phyloP scores from a whole-genome alignment of 2,329 filamentous ascomycete species.

The Fusarium miscanthi region DNA sequence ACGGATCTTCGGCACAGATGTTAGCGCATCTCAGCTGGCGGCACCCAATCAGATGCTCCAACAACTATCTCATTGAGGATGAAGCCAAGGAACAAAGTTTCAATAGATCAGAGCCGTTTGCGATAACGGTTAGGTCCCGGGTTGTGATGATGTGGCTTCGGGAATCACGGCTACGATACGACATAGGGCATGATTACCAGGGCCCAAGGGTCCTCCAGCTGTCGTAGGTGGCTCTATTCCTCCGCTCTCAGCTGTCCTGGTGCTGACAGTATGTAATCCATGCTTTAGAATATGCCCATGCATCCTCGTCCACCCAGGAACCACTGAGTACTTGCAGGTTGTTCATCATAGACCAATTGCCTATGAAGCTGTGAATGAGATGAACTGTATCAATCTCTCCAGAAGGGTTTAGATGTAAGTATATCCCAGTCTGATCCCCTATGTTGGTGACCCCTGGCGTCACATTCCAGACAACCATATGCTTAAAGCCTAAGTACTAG shows the following conservation, averaged over 20 bases:
- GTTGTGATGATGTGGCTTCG: background rate
- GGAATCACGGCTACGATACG: background rate
- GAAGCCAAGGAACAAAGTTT: background rate
- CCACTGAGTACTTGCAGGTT: accelerated
- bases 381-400: no score
- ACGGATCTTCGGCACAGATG: background rate
- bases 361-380: no score
- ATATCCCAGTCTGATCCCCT: no score
- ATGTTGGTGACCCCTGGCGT: background rate
- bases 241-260: background rate
- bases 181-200: background rate
- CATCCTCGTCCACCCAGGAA: no score
- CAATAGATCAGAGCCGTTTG: background rate
- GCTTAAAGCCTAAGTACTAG: background rate
- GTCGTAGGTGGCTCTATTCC: background rate
- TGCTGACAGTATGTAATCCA: no score
- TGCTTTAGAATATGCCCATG: no score
- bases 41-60: background rate
- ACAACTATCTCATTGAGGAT: accelerated
- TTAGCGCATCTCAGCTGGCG: background rate
- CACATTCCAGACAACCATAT: background rate
- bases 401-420: no score
- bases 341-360: no score
- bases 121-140: background rate
- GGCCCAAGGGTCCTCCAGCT: background rate